Conservation (phyloP, 768 basidiomycete genomes). For the Tricholoma flavovirens region DNA sequence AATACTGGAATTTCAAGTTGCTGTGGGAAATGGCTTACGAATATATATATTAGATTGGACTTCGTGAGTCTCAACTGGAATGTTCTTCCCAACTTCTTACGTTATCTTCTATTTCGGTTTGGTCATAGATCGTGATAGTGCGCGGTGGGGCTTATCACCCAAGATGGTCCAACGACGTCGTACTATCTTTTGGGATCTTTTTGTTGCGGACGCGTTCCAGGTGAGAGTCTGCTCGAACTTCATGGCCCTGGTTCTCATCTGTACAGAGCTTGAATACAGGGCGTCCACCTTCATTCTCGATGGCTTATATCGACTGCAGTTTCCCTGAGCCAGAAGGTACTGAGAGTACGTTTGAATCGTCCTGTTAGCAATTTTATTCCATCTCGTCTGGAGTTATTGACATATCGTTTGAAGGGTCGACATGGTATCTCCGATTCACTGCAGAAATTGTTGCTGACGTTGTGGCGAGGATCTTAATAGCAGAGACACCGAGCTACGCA, state of each 20-base stretch:
- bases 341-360: conserved; percentile 24
- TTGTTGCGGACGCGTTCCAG: conserved; percentile 67
- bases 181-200: conserved; percentile 73
- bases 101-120: background rate
- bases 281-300: conserved; percentile 62
- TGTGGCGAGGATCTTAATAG: conserved; percentile 52
- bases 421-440: conserved; percentile 62
- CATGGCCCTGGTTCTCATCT: background rate
- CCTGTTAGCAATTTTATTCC: conserved; percentile 22
- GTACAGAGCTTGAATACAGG: conserved; percentile 62
- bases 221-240: conserved; percentile 24
- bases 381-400: background rate
- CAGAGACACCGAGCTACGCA: conserved; percentile 57
- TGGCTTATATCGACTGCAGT: conserved; percentile 62
- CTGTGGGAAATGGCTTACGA: too few relatives aligned
- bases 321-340: conserved; percentile 39
- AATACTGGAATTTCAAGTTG: background rate
- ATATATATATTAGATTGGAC: conserved; percentile 45
- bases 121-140: conserved; percentile 55
- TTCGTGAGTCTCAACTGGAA: conserved; percentile 43
- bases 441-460: conserved; percentile 62
- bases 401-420: conserved; percentile 34
- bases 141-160: conserved; percentile 53
- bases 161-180: conserved; percentile 62
- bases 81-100: background rate